Conservation (phyloP, 345 rosid genomes). For the Eucalyptus albens region DNA sequence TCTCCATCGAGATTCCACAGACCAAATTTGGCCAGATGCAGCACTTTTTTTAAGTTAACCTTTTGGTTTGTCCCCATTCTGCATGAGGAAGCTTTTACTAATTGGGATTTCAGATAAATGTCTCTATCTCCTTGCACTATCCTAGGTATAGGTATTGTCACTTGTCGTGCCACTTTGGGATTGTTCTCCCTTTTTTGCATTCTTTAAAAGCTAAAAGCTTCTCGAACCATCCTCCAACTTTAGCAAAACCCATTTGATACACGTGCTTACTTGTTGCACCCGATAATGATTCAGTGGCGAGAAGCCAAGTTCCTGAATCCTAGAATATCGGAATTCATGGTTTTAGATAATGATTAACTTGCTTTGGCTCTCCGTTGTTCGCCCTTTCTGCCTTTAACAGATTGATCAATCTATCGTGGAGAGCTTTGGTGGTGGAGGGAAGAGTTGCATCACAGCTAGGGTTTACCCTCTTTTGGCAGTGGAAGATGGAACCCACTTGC, state of each 20-base stretch:
- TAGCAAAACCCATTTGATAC: not conserved
- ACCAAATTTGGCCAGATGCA: not conserved
- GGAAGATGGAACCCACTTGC: conserved; percentile 20
- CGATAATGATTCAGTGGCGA: not conserved
- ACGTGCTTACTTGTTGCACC: not conserved
- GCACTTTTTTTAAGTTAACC: not conserved
- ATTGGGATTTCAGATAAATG: not conserved
- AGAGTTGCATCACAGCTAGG: conserved; percentile 53
- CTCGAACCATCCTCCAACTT: not conserved
- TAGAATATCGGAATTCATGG: not conserved
- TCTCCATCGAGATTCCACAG: not conserved
- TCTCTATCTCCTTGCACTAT: not conserved
- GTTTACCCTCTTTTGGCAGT: conserved; percentile 50
- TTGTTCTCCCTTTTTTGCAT: too few relatives aligned
- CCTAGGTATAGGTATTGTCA: not conserved
- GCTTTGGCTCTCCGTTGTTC: not conserved
- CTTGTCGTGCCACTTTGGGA: not conserved
- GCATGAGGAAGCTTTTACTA: not conserved
- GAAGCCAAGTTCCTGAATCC: not conserved
- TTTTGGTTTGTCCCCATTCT: not conserved
- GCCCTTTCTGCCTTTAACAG: not conserved
- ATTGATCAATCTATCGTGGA: conserved; percentile 73
- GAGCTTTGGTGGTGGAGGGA: conserved; percentile 69
- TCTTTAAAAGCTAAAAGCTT: not conserved
- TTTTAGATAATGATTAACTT: not conserved